Percentiles rank a stretch among this genome's conserved stretches.
Conservation (phyloP, 2,329 filamentous ascomycete species). For the Pseudocercospora cruenta region DNA sequence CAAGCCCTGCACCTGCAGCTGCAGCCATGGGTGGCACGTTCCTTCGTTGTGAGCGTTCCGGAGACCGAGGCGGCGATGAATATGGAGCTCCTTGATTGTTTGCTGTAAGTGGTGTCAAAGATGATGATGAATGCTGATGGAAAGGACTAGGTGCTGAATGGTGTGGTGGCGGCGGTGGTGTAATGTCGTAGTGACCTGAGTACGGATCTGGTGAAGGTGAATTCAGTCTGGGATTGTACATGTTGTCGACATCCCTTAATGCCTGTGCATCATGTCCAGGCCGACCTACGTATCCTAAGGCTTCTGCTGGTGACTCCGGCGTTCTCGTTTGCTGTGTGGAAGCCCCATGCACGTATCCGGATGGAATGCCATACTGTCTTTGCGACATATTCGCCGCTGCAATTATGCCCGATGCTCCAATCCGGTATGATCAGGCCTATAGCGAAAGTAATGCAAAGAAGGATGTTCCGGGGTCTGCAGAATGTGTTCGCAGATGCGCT, state of each 20-base stretch:
- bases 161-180: constrained; percentile 19
- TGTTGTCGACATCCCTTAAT: constrained; percentile 35
- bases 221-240: constrained; percentile 28
- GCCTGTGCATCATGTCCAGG: constrained; percentile 30
- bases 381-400: constrained; percentile 25
- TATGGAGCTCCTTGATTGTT: constrained; percentile 15
- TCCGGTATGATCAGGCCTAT: not conserved
- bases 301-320: constrained; percentile 18
- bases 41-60: constrained; percentile 19
- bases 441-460: not conserved
- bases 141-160: constrained; percentile 17
- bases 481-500: not conserved
- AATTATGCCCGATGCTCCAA: not conserved
- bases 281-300: constrained; percentile 1
- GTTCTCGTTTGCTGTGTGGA: constrained; percentile 14
- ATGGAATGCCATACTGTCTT: constrained; percentile 29
- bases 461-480: not conserved
- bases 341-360: constrained; percentile 22
- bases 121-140: constrained; percentile 33
- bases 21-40: constrained; percentile 13
- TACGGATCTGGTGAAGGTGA: constrained; percentile 30
- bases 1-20: constrained; percentile 13
- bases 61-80: constrained; percentile 23
- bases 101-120: constrained; percentile 32
- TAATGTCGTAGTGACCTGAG: constrained; percentile 18